Evolutionary conservation across 176 grass and related monocot genomes (phyloP).

Genomic region (Aegilops tauschii): DNA sequence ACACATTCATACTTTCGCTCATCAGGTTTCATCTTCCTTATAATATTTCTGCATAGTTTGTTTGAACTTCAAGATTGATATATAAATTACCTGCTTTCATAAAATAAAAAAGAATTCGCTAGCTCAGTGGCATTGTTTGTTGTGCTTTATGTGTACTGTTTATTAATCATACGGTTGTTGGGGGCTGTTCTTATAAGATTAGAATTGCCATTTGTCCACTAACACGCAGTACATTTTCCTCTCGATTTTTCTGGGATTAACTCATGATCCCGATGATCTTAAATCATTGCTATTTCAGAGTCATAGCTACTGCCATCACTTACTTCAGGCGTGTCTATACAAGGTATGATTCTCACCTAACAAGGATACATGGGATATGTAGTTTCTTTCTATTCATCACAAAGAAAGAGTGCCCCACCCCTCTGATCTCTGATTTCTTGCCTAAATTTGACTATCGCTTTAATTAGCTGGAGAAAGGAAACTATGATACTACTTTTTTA

Average conservation of each 20-base stretch:
- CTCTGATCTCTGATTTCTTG: background rate
- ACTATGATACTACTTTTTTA: background rate
- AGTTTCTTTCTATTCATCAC: background rate
- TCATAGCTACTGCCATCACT: constrained; percentile 92
- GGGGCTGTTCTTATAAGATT: background rate
- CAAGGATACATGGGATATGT: background rate
- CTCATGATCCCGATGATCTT: background rate
- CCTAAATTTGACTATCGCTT: constrained; percentile 4
- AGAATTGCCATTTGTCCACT: background rate
- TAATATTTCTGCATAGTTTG: background rate
- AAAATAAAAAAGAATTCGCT: background rate
- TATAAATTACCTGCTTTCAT: background rate
- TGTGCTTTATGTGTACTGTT: background rate
- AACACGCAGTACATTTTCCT: background rate
- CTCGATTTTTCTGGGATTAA: background rate
- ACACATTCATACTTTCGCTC: background rate
- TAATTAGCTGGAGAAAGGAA: constrained; percentile 19
- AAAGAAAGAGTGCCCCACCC: background rate
- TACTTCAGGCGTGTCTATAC: constrained; percentile 98
- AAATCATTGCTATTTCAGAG: constrained; percentile 62
- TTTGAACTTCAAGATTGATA: background rate
- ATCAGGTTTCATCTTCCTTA: background rate
- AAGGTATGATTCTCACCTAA: constrained; percentile 58
- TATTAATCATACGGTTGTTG: background rate
- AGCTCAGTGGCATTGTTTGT: background rate